Conservation (phyloP, 352 stramenopile genomes). For the Globisporangium parvum region DNA sequence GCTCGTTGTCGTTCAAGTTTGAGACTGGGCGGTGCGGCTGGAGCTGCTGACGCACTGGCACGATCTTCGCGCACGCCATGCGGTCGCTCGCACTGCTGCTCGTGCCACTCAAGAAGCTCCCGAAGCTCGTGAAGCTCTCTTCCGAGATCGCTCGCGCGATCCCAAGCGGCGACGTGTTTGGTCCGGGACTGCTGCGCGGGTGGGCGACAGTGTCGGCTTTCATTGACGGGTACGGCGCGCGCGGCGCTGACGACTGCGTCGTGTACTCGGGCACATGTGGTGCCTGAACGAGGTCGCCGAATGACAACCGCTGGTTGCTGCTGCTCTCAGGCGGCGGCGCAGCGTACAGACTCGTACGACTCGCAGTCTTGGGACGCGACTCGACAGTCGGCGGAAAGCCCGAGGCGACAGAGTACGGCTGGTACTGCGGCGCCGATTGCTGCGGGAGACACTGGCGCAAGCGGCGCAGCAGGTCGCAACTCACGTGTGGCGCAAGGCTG, state of each 20-base stretch:
- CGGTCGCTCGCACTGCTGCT: slow-evolving; percentile 15
- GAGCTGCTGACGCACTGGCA: slow-evolving; percentile 16
- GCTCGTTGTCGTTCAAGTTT: slow-evolving; percentile 54
- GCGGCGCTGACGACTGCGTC: not conserved
- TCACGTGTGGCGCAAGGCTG: slow-evolving; percentile 26
- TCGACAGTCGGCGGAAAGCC: too few relatives aligned
- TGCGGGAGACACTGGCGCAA: slow-evolving; percentile 25
- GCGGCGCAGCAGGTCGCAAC: slow-evolving; percentile 39
- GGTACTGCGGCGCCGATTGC: not conserved
- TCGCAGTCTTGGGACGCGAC: too few relatives aligned
- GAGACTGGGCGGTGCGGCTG: slow-evolving; percentile 19
- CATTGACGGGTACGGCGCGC: not conserved
- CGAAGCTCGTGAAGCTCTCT: slow-evolving; percentile 15
- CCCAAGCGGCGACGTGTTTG: slow-evolving; percentile 7
- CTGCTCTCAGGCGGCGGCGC: too few relatives aligned
- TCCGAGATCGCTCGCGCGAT: slow-evolving; percentile 14
- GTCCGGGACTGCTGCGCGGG: slow-evolving; percentile 13
- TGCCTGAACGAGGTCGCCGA: not conserved
- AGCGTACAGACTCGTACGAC: too few relatives aligned
- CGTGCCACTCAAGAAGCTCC: slow-evolving; percentile 7
- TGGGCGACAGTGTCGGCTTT: slow-evolving; percentile 2
- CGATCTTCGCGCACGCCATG: slow-evolving; percentile 14
- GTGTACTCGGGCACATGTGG: not conserved
- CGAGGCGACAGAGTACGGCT: not conserved
- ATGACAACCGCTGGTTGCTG: not conserved